Evolutionary conservation across 441 rosid genomes (phyloP).

Genomic region (Omphalea diandra): DNA sequence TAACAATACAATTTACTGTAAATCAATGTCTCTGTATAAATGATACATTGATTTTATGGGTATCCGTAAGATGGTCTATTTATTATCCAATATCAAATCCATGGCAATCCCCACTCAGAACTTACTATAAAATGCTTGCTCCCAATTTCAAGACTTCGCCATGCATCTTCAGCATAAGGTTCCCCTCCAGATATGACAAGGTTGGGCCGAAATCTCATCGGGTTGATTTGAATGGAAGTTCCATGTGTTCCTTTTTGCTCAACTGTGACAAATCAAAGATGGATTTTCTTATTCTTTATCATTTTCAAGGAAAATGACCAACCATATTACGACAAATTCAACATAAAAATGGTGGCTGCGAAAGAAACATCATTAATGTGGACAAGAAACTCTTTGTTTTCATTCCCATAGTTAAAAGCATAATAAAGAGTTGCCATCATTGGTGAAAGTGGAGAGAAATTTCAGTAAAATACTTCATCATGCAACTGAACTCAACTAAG

Average conservation of each 20-base stretch:
- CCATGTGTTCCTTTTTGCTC: slow-evolving; percentile 26
- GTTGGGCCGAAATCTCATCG: slow-evolving; percentile 86
- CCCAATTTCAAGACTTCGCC: slow-evolving; percentile 70
- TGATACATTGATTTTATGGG: no score
- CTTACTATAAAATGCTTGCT: slow-evolving; percentile 55
- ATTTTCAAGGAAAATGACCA: background rate
- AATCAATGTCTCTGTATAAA: background rate
- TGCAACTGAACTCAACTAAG: background rate
- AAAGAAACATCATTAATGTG: background rate
- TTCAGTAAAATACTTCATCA: background rate
- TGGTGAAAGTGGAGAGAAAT: background rate
- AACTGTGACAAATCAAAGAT: slow-evolving; percentile 32
- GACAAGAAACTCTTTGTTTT: no score
- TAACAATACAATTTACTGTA: background rate
- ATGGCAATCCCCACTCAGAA: slow-evolving; percentile 8
- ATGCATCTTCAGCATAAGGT: slow-evolving; percentile 83
- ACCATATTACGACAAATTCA: background rate
- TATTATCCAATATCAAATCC: slow-evolving; percentile 1
- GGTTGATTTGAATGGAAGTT: slow-evolving; percentile 36
- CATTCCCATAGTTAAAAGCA: no score
- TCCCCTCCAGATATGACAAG: slow-evolving; percentile 71
- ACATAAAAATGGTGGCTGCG: background rate
- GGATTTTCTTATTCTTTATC: background rate
- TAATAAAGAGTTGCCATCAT: background rate
- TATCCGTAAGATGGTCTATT: no score